Evolutionary conservation across 768 basidiomycete genomes (phyloP), one percentile per base, ranked within the genome.

Genomic region (Punctularia strigosozonata): DNA sequence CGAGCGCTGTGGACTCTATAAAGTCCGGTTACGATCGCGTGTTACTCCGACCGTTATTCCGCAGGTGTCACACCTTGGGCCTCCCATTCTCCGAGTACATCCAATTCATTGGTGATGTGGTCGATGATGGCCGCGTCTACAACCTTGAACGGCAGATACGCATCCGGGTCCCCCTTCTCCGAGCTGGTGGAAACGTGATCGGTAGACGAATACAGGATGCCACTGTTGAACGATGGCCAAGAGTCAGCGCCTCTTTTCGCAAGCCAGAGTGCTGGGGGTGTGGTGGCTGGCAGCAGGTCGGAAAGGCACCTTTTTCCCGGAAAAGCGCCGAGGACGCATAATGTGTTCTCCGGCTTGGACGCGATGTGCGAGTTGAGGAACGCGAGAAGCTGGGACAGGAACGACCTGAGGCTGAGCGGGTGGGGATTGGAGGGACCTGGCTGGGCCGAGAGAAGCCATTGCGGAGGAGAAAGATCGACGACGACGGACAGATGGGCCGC

Each of bases 361-460:
- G 91, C 91, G 43, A 98, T 72, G 60, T 98, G 91, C 3, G 90
- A 75, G 53, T 99, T 98, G 51, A 94, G 65, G 52, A 97, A 94
- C 22, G 85, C 80, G 41, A 97, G 72, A 20, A 95, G 64, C 50
- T 90, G 85, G 3, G 86, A 76, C 33, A 97, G 66, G 54, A 97
- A 95, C 1, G 69, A 49, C 15, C 71, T 61, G 31, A 97, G 69
- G 2, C 79, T 55, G 10, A 97, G 60, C 0, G 77, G 68, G 48
- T 69, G 61, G 3, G 60, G 41, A 37, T 71, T 73, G 25, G 61
- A 50, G 3, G 68, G 50, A n/a, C n/a, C n/a, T n/a, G n/a, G n/a
- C 31, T 64, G 57, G 1, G 75, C 71, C 20, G 83, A 77, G 39
- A 76, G 64, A 49, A 86, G 75, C 91, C 91, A 94, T 57, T 90